These are phyloP conservation scores for Haplographium delicatum DNA, from an alignment of 495 filamentous ascomycete species.

Conservation along the genomic window DNA sequence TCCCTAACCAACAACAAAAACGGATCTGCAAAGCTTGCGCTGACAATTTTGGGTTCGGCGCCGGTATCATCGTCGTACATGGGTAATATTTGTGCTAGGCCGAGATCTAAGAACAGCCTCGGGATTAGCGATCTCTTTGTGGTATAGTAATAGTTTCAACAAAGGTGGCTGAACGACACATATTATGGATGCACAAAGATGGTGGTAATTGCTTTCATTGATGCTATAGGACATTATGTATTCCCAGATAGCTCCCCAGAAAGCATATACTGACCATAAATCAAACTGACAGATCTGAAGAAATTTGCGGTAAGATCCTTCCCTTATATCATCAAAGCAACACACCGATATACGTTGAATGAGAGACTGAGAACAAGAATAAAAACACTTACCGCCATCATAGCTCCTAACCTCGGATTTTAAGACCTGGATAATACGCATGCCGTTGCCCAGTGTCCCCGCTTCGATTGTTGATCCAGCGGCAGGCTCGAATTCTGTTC, in stretches of 20 bases:
- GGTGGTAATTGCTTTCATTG: slow-evolving; percentile 25
- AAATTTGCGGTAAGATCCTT: background rate
- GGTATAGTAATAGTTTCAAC: too few relatives aligned
- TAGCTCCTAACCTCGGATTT: slow-evolving; percentile 81
- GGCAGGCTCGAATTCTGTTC: slow-evolving; percentile 84
- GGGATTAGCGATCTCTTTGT: slow-evolving; percentile 20
- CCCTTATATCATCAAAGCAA: too few relatives aligned
- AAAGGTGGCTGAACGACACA: slow-evolving; percentile 13
- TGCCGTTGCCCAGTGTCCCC: slow-evolving; percentile 66
- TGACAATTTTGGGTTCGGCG: slow-evolving; percentile 65
- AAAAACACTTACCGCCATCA: slow-evolving; percentile 63
- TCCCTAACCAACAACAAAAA: slow-evolving; percentile 82
- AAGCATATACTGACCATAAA: slow-evolving; percentile 9
- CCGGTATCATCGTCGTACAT: slow-evolving; percentile 84
- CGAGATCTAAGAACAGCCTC: slow-evolving; percentile 55
- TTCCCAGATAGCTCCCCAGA: slow-evolving; percentile 17
- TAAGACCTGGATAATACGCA: slow-evolving; percentile 77
- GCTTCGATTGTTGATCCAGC: slow-evolving; percentile 78
- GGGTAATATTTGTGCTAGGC: slow-evolving; percentile 81
- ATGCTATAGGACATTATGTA: slow-evolving; percentile 28
- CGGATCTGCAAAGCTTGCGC: slow-evolving; percentile 81
- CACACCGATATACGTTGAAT: background rate
- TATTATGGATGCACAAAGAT: slow-evolving; percentile 15
- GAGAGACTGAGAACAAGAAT: slow-evolving; percentile 3
- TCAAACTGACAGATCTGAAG: background rate